phyloP scores from a whole-genome alignment of 306 rosid genomes.

The Mucuna pruriens region DNA sequence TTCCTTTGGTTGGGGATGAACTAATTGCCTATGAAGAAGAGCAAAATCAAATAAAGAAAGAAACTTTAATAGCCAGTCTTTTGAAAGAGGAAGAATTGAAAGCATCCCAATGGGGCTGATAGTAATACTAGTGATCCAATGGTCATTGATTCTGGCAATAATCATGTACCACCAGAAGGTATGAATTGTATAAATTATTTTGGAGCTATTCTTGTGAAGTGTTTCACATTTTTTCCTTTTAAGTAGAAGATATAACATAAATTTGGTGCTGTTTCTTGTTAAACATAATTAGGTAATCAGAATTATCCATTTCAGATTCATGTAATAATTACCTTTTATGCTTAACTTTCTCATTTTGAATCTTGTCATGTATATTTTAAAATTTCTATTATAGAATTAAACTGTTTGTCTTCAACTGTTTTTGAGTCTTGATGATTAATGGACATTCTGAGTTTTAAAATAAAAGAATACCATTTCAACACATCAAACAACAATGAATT shows the following conservation, averaged over 20 bases:
- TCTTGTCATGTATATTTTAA: conserved; percentile 15
- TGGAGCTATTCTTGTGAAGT: conserved; percentile 29
- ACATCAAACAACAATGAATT: conserved; percentile 17
- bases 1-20: conserved; percentile 95
- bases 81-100: conserved; percentile 85
- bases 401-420: conserved; percentile 26
- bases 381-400: conserved; percentile 24
- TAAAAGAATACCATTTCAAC: conserved; percentile 21
- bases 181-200: conserved; percentile 29
- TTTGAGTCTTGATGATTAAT: conserved; percentile 9
- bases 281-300: conserved; percentile 6
- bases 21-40: conserved; percentile 95
- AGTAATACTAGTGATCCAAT: conserved; percentile 69
- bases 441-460: conserved; percentile 14
- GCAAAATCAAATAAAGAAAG: conserved; percentile 85
- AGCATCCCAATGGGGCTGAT: conserved; percentile 62
- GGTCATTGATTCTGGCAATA: conserved; percentile 69
- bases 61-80: conserved; percentile 86
- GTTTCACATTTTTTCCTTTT: neutral
- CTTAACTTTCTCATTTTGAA: conserved; percentile 19
- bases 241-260: conserved; percentile 20
- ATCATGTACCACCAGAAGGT: conserved; percentile 65
- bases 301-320: neutral
- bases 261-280: conserved; percentile 14
- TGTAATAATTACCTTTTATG: neutral